These are phyloP conservation scores for Brassica carinata DNA, from an alignment of 345 rosid species.

Conservation along the genomic window DNA sequence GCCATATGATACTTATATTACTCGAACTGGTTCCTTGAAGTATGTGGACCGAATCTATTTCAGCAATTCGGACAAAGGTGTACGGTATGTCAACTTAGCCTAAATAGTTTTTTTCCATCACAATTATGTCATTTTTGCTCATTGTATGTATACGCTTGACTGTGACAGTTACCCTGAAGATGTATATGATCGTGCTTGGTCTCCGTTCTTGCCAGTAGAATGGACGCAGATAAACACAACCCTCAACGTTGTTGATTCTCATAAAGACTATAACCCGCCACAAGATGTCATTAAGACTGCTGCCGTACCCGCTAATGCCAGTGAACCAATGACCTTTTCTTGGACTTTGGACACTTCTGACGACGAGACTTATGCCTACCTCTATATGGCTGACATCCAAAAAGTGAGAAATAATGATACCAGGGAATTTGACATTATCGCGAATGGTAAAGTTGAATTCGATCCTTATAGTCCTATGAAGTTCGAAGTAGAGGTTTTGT, in stretches of 20 bases:
- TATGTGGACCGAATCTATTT: not conserved
- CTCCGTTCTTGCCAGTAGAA: not conserved
- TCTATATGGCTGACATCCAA: slow-evolving; percentile 44
- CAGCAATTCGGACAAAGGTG: not conserved
- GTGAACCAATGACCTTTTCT: not conserved
- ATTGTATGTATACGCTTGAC: not conserved
- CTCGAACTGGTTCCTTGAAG: slow-evolving; percentile 8
- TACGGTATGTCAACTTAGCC: slow-evolving; percentile 1
- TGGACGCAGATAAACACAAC: slow-evolving; percentile 24
- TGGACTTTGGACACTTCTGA: not conserved
- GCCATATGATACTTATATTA: not conserved
- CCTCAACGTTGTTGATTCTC: not conserved
- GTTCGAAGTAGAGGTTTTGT: slow-evolving; percentile 21
- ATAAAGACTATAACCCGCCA: slow-evolving; percentile 27
- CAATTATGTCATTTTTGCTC: not conserved
- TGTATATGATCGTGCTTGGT: slow-evolving; percentile 36
- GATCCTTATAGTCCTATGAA: slow-evolving; percentile 24
- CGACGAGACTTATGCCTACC: slow-evolving; percentile 17
- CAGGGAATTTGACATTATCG: slow-evolving; percentile 26
- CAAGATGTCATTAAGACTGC: slow-evolving; percentile 31
- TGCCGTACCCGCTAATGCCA: slow-evolving; percentile 21
- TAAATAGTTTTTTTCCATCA: not conserved
- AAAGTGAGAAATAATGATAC: slow-evolving; percentile 22
- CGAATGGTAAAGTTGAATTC: slow-evolving; percentile 13
- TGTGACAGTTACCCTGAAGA: not conserved